A percentile compares a stretch with the other conserved stretches of the same genome.
phyloP scores from a whole-genome alignment of 257 asterid species.

The Przewalskia tangutica region DNA sequence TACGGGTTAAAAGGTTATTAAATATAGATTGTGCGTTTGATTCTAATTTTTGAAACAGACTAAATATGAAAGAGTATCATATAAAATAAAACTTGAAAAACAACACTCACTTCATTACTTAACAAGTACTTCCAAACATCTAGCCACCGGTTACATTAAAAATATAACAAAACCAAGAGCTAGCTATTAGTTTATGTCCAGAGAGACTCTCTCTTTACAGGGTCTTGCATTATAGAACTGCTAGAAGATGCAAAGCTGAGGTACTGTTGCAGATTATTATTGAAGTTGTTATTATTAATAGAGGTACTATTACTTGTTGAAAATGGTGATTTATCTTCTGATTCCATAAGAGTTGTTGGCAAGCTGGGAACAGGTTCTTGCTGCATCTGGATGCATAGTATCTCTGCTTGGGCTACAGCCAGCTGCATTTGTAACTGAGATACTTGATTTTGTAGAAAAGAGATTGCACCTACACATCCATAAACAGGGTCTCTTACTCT shows the following conservation, averaged over 20 bases:
- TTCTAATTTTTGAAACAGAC: no score
- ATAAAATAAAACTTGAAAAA: neutral
- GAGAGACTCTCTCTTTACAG: slow-evolving; percentile 84
- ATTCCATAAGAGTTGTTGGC: slow-evolving; percentile 15
- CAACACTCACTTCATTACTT: neutral
- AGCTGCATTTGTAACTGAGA: slow-evolving; percentile 78
- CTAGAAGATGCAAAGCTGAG: slow-evolving; percentile 50
- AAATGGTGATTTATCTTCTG: slow-evolving; percentile 42
- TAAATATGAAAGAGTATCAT: no score
- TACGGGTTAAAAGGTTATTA: no score
- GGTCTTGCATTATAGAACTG: slow-evolving; percentile 53
- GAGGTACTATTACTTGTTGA: neutral
- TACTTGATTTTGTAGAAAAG: slow-evolving; percentile 71
- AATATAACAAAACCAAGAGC: neutral
- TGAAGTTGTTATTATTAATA: slow-evolving; percentile 16
- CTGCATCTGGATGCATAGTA: slow-evolving; percentile 80
- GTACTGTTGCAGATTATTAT: slow-evolving; percentile 57
- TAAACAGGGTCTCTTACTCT: slow-evolving; percentile 80
- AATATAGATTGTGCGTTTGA: no score
- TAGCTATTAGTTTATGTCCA: slow-evolving; percentile 35
- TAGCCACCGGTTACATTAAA: neutral
- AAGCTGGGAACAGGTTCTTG: slow-evolving; percentile 23
- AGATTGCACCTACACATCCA: slow-evolving; percentile 86
- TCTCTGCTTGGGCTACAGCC: slow-evolving; percentile 82
- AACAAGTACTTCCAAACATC: slow-evolving; percentile 1